Evolutionary conservation across 805 yeast genomes (phyloP), one percentile per base, ranked within the genome.

Genomic region (Candida gorgasii): DNA sequence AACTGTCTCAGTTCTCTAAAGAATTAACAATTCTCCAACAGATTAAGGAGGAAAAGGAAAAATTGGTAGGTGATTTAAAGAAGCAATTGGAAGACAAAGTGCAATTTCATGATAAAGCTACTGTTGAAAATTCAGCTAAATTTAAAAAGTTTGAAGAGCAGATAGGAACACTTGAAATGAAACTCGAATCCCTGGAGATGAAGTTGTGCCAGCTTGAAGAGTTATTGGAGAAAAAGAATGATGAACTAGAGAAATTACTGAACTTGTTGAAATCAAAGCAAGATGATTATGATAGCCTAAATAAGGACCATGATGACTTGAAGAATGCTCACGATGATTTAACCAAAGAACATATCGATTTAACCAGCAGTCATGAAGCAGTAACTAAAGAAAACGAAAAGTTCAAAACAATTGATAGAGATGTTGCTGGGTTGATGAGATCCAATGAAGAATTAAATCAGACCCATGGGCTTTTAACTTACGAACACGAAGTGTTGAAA

Each of bases 1-100:
- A 33, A 11, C 39, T 47, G 1, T 40, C 46, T 27, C 42, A 43
- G 26, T 36, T 22, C 14, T 45, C 36, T 18, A 46, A 51, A 20
- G 46, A 42, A 3, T 20, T 47, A 7, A 39, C 30, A 16, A 15
- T 12, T 14, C 20, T 28, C 11, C 8, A 37, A 29, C 5, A 26
- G 18, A n/a, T 38, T 11, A 51, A 53, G 23, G 53, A 46, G n/a
- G 51, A 51, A 1, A 41, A 54, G n/a, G 55, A 51, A 5, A 58
- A 53, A 8, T 55, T 19, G 20, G 17, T 27, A 15, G 41, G 23
- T 8, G 31, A 14, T 27, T 11, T 38, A 19, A 30, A 24, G 14
- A 29, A 18, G 8, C 14, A 30, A 20, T 38, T 30, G 20, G 42
- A 22, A 6, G 29, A 15, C 7, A 32, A 37, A 7, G 19, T 29